Evolutionary conservation across 2,329 filamentous ascomycete species (phyloP).

Genomic region (Byssothecium circinans): DNA sequence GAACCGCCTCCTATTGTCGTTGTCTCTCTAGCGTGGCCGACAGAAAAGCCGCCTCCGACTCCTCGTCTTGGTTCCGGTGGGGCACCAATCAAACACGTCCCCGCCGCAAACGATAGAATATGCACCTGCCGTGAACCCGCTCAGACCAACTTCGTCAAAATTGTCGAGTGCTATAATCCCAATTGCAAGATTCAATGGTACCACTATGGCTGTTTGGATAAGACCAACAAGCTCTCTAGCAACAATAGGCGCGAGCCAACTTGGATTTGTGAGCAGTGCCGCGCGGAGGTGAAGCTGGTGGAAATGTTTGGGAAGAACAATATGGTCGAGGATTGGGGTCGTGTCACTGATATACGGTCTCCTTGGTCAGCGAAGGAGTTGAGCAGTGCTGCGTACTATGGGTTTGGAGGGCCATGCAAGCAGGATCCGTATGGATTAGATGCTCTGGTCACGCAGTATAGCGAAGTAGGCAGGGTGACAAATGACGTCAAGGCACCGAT

Average conservation of each 20-base stretch:
- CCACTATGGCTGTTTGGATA: constrained; percentile 26
- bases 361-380: background rate
- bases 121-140: constrained; percentile 23
- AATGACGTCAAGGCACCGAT: too few relatives aligned
- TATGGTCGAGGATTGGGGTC: too few relatives aligned
- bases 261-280: constrained; percentile 2
- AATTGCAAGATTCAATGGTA: constrained; percentile 20
- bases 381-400: background rate
- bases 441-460: background rate
- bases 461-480: too few relatives aligned
- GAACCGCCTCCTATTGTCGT: too few relatives aligned
- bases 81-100: background rate
- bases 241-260: background rate
- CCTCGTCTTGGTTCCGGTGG: background rate
- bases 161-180: constrained; percentile 21
- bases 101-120: constrained; percentile 12
- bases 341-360: too few relatives aligned
- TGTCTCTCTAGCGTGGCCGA: background rate
- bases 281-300: background rate
- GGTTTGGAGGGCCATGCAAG: background rate
- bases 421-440: background rate
- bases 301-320: background rate
- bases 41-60: background rate
- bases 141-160: constrained; percentile 1
- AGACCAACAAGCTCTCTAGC: constrained; percentile 1